A percentile compares a stretch with the other conserved stretches of the same genome.
phyloP scores from a whole-genome alignment of 352 stramenopile genomes.

The Globisporangium orthogonon region DNA sequence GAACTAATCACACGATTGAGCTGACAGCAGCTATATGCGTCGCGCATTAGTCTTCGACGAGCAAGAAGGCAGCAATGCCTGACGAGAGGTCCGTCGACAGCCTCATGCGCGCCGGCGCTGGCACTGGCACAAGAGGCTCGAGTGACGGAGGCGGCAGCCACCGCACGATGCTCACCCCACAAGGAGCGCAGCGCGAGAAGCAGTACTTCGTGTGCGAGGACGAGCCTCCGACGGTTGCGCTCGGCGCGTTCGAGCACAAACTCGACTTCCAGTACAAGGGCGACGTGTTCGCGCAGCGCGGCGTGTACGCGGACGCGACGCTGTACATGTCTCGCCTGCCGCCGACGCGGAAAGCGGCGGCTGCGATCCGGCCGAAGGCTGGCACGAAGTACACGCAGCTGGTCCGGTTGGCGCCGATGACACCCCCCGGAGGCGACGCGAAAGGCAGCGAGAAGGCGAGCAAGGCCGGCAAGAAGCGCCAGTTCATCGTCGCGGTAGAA shows the following conservation, averaged over 20 bases:
- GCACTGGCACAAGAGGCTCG: neutral
- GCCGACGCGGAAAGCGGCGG: constrained; percentile 31
- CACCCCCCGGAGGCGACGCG: constrained; percentile 11
- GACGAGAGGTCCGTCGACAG: neutral
- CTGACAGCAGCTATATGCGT: no score
- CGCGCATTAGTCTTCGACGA: no score
- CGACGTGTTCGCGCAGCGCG: constrained; percentile 69
- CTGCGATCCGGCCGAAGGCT: constrained; percentile 18
- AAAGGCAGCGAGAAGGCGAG: constrained; percentile 13
- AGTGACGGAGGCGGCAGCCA: neutral
- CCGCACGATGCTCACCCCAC: constrained; percentile 1
- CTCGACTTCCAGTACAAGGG: constrained; percentile 62
- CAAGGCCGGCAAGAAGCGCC: constrained; percentile 43
- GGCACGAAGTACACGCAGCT: constrained; percentile 34
- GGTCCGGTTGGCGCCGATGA: constrained; percentile 47
- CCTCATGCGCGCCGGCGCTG: neutral
- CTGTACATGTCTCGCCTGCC: constrained; percentile 72
- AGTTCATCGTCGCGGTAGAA: constrained; percentile 57
- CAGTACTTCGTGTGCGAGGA: constrained; percentile 20
- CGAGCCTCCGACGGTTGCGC: constrained; percentile 9
- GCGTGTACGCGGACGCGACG: constrained; percentile 53
- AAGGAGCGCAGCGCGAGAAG: constrained; percentile 5
- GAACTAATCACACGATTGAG: no score
- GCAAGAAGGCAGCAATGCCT: no score
- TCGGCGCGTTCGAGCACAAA: constrained; percentile 28